phyloP scores from a whole-genome alignment of 164 flowering plant genomes.

The Tetracentron sinense region DNA sequence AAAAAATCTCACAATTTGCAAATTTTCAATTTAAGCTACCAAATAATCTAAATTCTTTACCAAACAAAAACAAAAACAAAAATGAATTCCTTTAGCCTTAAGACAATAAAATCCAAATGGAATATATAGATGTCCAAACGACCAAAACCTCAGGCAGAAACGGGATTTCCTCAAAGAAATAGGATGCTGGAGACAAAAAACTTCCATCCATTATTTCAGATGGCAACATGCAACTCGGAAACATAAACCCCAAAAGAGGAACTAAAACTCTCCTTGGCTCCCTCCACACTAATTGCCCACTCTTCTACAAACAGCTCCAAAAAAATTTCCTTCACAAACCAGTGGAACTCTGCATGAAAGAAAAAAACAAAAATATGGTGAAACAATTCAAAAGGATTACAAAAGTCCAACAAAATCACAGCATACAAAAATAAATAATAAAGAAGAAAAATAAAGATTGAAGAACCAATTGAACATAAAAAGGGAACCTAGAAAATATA shows the following conservation, averaged over 20 bases:
- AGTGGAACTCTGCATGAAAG: slow-evolving; percentile 2
- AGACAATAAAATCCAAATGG: not conserved
- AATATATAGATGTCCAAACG: not conserved
- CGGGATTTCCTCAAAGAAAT: slow-evolving; percentile 33
- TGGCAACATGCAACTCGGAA: slow-evolving; percentile 29
- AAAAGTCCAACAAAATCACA: not conserved
- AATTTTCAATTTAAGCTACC: too few species aligned
- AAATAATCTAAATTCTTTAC: too few species aligned
- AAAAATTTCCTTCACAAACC: not conserved
- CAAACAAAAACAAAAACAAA: not conserved
- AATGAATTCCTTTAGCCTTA: not conserved
- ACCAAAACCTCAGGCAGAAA: slow-evolving; percentile 43
- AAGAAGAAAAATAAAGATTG: not conserved
- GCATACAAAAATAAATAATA: too few species aligned
- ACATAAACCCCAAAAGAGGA: slow-evolving; percentile 7
- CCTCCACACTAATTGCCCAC: slow-evolving; percentile 4
- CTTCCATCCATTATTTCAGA: slow-evolving; percentile 44
- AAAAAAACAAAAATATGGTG: not conserved
- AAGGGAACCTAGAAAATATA: not conserved
- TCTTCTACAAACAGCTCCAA: not conserved
- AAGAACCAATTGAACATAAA: not conserved
- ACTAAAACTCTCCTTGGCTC: slow-evolving; percentile 5
- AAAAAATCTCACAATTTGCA: not conserved
- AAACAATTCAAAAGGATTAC: not conserved
- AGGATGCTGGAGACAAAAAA: slow-evolving; percentile 40